These are phyloP conservation scores for Aspergillus tamarii DNA, from an alignment of 2,329 filamentous ascomycete genomes.

Conservation along the genomic window DNA sequence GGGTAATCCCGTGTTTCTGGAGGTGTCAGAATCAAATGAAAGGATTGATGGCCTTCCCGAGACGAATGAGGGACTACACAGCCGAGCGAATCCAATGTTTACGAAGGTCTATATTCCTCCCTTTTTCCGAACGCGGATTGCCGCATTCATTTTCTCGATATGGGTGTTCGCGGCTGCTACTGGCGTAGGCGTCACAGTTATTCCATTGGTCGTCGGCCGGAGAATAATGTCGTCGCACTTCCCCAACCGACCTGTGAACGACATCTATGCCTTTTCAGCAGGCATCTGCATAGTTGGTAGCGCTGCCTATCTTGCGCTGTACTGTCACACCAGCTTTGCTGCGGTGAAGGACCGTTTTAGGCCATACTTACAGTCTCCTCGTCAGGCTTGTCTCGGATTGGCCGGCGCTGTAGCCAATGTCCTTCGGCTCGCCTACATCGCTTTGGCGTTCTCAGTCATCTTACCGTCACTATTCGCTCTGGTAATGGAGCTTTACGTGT, in stretches of 20 bases:
- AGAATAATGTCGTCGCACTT: conserved; percentile 74
- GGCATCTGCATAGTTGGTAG: conserved; percentile 81
- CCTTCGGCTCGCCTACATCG: conserved; percentile 71
- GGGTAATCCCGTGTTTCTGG: conserved; percentile 76
- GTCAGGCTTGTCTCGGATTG: conserved; percentile 29
- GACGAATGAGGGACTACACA: conserved; percentile 60
- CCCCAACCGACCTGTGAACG: conserved; percentile 77
- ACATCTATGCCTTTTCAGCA: conserved; percentile 93
- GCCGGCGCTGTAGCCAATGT: conserved; percentile 33
- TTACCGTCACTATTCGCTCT: conserved; percentile 80
- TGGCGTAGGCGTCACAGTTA: conserved; percentile 80
- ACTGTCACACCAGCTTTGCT: conserved; percentile 38
- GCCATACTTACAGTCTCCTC: conserved; percentile 35
- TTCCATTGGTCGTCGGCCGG: conserved; percentile 84
- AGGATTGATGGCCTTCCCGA: conserved; percentile 63
- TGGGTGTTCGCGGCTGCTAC: conserved; percentile 92
- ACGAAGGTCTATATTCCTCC: conserved; percentile 81
- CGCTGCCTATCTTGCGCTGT: conserved; percentile 63
- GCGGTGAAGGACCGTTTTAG: conserved; percentile 28
- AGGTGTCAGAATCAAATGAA: conserved; percentile 69
- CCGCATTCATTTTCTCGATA: conserved; percentile 82
- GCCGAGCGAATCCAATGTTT: conserved; percentile 64
- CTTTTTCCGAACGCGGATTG: conserved; percentile 77
- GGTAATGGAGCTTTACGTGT: conserved; percentile 83
- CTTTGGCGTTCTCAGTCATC: conserved; percentile 72